Base-by-base conservation (phyloP, 2,329 filamentous ascomycete species). In the Cercospora sojina region DNA sequence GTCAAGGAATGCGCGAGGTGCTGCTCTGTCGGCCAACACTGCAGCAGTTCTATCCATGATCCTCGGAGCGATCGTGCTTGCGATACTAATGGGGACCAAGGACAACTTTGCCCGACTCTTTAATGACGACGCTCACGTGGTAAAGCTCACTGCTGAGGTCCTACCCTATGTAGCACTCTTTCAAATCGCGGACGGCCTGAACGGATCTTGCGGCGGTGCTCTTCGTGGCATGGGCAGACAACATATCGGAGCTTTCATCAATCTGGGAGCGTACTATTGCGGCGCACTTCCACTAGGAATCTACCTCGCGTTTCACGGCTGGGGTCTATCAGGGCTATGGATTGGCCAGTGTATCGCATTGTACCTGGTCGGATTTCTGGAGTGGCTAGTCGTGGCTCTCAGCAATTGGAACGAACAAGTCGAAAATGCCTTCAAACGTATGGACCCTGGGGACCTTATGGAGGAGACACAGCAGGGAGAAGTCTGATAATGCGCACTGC, bases 151-250 rank as follows among this genome's bases (percentile, higher is more conserved):
- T 0, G 87, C 90, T 0, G 81, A 89, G 16, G 90, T 96, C 27
- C 88, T 96, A 83, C 93, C 93, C 0, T 94, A 89, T 73, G 92
- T 96, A 0, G 93, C 92, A 0, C 82, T 96, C 2, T 96, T 96
- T 79, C 92, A 96, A 80, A 93, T 96, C 67, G 92, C 92, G 0
- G 92, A 96, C 76, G 93, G 92, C 0, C 80, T 96, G 35, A 95
- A 95, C 73, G 92, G 92, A 1, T 91, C 88, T 67, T 96, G 92
- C 74, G 92, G 93, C 1, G 92, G 93, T 1, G 87, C 88, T 20
- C 80, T 96, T 13, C 81, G 92, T 70, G 93, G 92, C 0, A 95
- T 94, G 91, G 93, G 92, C 2, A 82, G 91, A 63, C 92, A 96
- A 78, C 92, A 93, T 83, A 85, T 96, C 59, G 93, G 93, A 13